Conservation (phyloP, 352 stramenopile species). For the Peronosclerospora sorghi region DNA sequence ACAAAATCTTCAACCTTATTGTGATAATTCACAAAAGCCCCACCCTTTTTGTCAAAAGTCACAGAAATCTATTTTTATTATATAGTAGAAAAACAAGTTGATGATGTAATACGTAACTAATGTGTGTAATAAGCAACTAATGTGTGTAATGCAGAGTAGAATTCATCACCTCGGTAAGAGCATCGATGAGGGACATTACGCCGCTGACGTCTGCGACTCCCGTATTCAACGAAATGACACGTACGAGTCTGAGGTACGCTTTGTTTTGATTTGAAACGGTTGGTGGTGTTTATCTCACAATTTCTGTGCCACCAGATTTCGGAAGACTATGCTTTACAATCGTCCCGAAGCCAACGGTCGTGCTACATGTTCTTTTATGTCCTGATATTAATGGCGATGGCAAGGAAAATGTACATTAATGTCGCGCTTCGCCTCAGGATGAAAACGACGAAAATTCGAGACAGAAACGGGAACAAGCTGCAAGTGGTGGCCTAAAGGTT, state of each 20-base stretch:
- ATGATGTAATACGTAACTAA: too few relatives aligned
- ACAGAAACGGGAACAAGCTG: slow-evolving; percentile 8
- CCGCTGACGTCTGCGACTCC: slow-evolving; percentile 55
- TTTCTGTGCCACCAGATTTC: slow-evolving; percentile 32
- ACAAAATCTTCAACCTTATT: too few relatives aligned
- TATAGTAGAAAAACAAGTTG: too few relatives aligned
- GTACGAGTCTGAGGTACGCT: slow-evolving; percentile 59
- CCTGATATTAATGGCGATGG: slow-evolving; percentile 22
- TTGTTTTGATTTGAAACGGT: not conserved
- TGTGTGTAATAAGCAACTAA: too few relatives aligned
- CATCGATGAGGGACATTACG: slow-evolving; percentile 78
- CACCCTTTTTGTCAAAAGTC: too few relatives aligned
- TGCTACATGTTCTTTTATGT: slow-evolving; percentile 87
- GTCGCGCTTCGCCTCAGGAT: slow-evolving; percentile 2
- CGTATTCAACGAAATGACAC: too few relatives aligned
- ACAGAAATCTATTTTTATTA: too few relatives aligned
- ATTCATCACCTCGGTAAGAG: slow-evolving; percentile 74
- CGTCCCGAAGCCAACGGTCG: slow-evolving; percentile 69
- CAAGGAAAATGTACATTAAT: slow-evolving; percentile 57
- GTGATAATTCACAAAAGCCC: too few relatives aligned
- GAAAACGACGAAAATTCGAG: too few relatives aligned
- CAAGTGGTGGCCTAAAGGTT: slow-evolving; percentile 12
- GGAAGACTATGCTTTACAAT: slow-evolving; percentile 61
- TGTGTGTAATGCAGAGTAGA: slow-evolving; percentile 42
- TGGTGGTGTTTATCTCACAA: not conserved